Evolutionary conservation across 2,329 filamentous ascomycete genomes (phyloP), one percentile per base, ranked within the genome.

Genomic region (Simplicillium sp.): DNA sequence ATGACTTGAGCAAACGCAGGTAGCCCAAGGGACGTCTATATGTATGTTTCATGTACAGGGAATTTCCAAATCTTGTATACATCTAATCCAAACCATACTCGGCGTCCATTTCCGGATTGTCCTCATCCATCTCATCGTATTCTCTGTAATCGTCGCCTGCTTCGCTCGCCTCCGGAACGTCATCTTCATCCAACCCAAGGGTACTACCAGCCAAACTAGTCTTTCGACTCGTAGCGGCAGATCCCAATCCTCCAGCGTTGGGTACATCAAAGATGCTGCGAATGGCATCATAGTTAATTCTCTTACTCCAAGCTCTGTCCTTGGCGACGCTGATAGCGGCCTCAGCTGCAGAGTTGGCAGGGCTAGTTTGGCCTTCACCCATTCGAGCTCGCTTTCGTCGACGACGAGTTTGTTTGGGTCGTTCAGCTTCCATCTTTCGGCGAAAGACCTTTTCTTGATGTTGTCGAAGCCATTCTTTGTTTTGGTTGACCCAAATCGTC

Each of bases 401-500:
- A 40, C 73, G 73, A 17, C 77, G 68, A n/a, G 64, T 71, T 42
- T 70, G 73, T 62, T 72, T 84, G 42, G 68, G 73, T 48, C 60
- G 67, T 52, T 63, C 72, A 9, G 70, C 71, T 44, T 75, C 75
- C 46, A 77, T 66, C 59, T 88, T 86, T 44, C 80, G 76, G 32
- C 84, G 77, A 42, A 94, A 82, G 7, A 84, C 72, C 60, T 92
- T 94, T 45, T 85, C 80, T 55, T 96, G 88, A 55, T 94, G 84
- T 37, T 80, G 76, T 8, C 90, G 84, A 32, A 98, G 71, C 76
- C 89, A 98, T 50, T 94, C 87, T 57, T 92, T 88, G 61, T 98
- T 97, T 56, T 89, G 82, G 44, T 90, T 89, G 34, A 94, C 80
- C 92, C 92, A 98, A 39, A 97, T 85, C 44, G 80, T 79, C 59